Base-by-base conservation (phyloP, 75 land plant species). In the Pinus albicaulis region DNA sequence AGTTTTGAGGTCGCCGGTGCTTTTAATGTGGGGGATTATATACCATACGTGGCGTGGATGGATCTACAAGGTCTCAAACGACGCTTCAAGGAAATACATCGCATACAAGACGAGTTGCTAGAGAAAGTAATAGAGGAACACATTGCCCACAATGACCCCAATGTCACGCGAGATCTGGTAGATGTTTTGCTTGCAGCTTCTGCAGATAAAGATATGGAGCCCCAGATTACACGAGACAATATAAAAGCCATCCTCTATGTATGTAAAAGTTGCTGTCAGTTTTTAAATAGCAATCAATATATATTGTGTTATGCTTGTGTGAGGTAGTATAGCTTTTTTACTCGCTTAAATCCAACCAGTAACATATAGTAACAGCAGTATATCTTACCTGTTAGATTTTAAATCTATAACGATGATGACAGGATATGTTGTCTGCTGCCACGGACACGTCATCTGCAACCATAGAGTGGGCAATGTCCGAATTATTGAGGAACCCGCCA, bases 351-450 rank as follows among this genome's bases (percentile, higher is more conserved):
- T n/a, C n/a, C n/a, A n/a, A n/a, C n/a, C n/a, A n/a, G n/a, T n/a
- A n/a, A n/a, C n/a, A n/a, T n/a, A n/a, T n/a, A n/a, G n/a, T n/a
- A n/a, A n/a, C n/a, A n/a, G n/a, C n/a, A n/a, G n/a, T n/a, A n/a
- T n/a, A n/a, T n/a, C n/a, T n/a, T n/a, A n/a, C n/a, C n/a, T n/a
- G n/a, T n/a, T n/a, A n/a, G n/a, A n/a, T n/a, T n/a, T n/a, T n/a
- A n/a, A n/a, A n/a, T n/a, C n/a, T n/a, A n/a, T 77, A 5, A 63
- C 0, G 25, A 16, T 17, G 6, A 69, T 77, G 19, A 62, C 69
- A 86, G 86, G 87, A 86, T 44, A 58, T 86, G 72, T 55, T 80
- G 52, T 53, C 56, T 2, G 88, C 74, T 13, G 88, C 86, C 15
- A 58, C 82, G 16, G 82, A 83, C 61, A 75, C 88, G 22, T 25